phyloP scores from a whole-genome alignment of 345 rosid species.

The Aegle marmelos region DNA sequence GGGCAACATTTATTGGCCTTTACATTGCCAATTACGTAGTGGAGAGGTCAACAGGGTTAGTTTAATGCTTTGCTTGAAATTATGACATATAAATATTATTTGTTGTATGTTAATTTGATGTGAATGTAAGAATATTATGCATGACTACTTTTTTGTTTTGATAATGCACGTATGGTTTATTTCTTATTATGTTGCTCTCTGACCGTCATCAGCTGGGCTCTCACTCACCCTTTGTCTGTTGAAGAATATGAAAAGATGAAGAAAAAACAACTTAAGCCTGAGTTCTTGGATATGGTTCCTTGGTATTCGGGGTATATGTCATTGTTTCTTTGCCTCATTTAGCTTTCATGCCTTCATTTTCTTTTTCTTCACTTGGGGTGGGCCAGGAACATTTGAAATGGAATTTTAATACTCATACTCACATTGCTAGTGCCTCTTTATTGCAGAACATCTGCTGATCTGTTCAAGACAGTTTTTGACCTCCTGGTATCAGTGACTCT shows the following conservation, averaged over 20 bases:
- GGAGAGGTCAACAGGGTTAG: conserved; percentile 98
- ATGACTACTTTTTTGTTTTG: background rate
- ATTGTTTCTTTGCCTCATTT: conserved; percentile 8
- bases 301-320: conserved; percentile 94
- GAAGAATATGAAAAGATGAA: conserved; percentile 74
- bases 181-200: conserved; percentile 11
- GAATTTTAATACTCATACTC: conserved; percentile 16
- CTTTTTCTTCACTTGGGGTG: background rate
- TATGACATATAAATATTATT: background rate
- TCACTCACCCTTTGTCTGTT: conserved; percentile 81
- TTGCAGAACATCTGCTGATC: conserved; percentile 97
- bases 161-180: conserved; percentile 2
- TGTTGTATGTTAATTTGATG: conserved; percentile 2
- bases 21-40: conserved; percentile 98
- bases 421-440: conserved; percentile 24
- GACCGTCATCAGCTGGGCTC: conserved; percentile 81
- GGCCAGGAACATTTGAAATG: background rate
- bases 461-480: conserved; percentile 95
- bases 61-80: conserved; percentile 16
- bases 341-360: background rate
- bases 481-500: conserved; percentile 95
- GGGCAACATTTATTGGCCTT: conserved; percentile 99
- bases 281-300: conserved; percentile 98
- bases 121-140: conserved; percentile 1
- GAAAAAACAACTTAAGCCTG: conserved; percentile 87